Base-by-base conservation (phyloP, 192 early-diverging fungal genomes). In the Umbelopsis sp. region DNA sequence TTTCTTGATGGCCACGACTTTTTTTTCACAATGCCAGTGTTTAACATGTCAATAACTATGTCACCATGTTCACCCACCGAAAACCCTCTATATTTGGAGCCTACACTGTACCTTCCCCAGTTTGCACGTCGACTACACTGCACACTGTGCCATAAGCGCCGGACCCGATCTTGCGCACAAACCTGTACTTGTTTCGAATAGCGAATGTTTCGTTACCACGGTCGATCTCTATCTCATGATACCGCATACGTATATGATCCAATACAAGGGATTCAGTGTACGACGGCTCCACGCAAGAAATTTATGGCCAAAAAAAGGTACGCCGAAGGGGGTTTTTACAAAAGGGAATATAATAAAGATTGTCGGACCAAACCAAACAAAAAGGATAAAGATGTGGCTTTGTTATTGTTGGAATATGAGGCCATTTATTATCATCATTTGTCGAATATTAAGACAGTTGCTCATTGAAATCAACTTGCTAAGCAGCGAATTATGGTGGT, bases 1-100 rank as follows among this genome's bases (percentile, higher is more conserved):
- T 74, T 94, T 92, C 55, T 98, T 98, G 82, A 98, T 97, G 64
- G 96, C 96, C 13, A 98, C 93, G 71, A 93, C 91, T 72, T 87
- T 79, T 13, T 33, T 15, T 6, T 21, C 4, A 30, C 10, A 61
- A 5, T 7, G 1, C 27, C 27, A 30, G 21, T 16, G 33, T 25
- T 91, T 90, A 8, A 89, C 94, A 71, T 93, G 88, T 16, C 37
- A 10, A 87, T 84, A 75, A 94, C 89, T 69, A 91, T 91, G 37
- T 94, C 96, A 71, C 93, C 92, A 78, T 94, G 95, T 75, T 21
- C 8, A 53, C 18, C 25, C 8, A 33, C 27, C 27, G 27, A 30
- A 30, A 30, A 30, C 27, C 27, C 27, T 2, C 27, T 30, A 30
- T 30, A 30, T 30, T 30, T 30, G 27, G 27, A 30, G 27, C 3